Evolutionary conservation across 2,329 filamentous ascomycete genomes (phyloP).

Genomic region (Arachnomyces sp.): DNA sequence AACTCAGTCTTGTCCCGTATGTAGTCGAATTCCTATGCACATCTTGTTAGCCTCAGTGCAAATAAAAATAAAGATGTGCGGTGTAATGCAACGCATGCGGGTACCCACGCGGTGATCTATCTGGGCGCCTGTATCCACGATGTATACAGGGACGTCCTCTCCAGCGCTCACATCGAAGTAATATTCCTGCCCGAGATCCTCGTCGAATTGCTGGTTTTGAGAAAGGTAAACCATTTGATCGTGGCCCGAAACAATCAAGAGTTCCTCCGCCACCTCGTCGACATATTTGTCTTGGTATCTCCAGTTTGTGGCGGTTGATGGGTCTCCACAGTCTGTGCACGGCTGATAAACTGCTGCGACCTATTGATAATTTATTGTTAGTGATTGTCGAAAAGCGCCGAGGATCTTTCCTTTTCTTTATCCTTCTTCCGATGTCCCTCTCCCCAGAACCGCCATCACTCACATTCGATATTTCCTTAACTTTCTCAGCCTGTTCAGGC

Average conservation of each 20-base stretch:
- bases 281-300: slow-evolving; percentile 5
- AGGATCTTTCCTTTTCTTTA: neutral
- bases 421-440: neutral
- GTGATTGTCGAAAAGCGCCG: no score
- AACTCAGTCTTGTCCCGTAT: slow-evolving; percentile 4
- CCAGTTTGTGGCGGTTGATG: slow-evolving; percentile 1
- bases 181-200: slow-evolving; percentile 1
- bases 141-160: slow-evolving; percentile 7
- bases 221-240: slow-evolving; percentile 6
- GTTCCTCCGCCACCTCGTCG: neutral
- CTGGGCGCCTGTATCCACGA: slow-evolving; percentile 7
- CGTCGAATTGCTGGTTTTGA: neutral
- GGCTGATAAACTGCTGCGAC: slow-evolving; percentile 5
- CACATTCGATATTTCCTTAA: slow-evolving; percentile 7
- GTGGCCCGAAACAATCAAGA: neutral
- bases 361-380: slow-evolving; percentile 1
- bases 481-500: slow-evolving; percentile 3
- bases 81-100: no score
- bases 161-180: slow-evolving; percentile 6
- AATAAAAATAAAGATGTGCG: neutral
- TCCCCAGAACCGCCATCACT: neutral
- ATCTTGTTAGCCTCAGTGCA: neutral
- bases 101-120: slow-evolving; percentile 5
- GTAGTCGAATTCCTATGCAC: slow-evolving; percentile 8
- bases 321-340: slow-evolving; percentile 6